These are phyloP conservation scores for Debaryomyces hansenii DNA, from an alignment of 805 yeast species.

Conservation along the genomic window DNA sequence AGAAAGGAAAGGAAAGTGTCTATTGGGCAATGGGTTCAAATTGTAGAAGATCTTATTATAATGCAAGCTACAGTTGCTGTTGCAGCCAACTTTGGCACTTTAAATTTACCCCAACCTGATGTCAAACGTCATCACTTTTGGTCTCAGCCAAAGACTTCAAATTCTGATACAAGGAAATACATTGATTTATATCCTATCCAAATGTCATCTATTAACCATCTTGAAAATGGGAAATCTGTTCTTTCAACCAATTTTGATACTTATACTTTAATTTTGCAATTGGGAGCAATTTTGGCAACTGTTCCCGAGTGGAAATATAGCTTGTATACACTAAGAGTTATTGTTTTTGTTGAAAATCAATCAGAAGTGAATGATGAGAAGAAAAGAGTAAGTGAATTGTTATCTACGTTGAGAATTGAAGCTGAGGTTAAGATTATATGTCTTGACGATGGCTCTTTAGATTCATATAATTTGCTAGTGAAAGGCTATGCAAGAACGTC, in stretches of 20 bases:
- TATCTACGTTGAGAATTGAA: conserved; percentile 78
- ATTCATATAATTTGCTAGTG: conserved; percentile 72
- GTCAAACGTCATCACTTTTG: conserved; percentile 18
- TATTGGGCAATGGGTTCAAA: conserved; percentile 85
- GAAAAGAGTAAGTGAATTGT: conserved; percentile 57
- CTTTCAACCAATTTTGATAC: conserved; percentile 93
- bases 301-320: conserved; percentile 90
- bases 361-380: conserved; percentile 72
- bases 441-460: conserved; percentile 53
- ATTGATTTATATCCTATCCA: conserved; percentile 96
- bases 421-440: conserved; percentile 79
- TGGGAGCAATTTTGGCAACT: conserved; percentile 90
- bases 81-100: conserved; percentile 77
- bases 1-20: conserved; percentile 68
- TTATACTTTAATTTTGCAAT: conserved; percentile 86
- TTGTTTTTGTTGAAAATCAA: conserved; percentile 82
- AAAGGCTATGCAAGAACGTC: conserved; percentile 55
- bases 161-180: conserved; percentile 40
- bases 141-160: conserved; percentile 10
- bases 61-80: conserved; percentile 92
- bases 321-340: conserved; percentile 67
- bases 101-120: conserved; percentile 59
- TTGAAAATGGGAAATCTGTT: conserved; percentile 65
- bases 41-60: conserved; percentile 83
- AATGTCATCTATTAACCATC: conserved; percentile 81